Base-by-base conservation (phyloP, 768 basidiomycete genomes). In the Lactifluus pinguis region DNA sequence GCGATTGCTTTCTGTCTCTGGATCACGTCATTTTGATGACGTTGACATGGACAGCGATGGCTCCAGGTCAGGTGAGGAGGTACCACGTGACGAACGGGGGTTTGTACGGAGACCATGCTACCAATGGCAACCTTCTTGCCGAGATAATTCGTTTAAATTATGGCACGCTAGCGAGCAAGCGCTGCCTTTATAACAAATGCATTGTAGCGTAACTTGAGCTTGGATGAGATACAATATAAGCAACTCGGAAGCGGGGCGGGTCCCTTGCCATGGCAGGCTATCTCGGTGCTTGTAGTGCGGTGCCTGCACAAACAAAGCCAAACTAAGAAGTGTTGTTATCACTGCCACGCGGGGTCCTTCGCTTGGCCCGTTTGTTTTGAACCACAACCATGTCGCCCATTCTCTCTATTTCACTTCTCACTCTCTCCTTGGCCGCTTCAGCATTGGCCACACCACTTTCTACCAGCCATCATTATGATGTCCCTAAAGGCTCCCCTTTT, bases 11-110 rank as follows among this genome's bases (percentile, higher is more conserved):
- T 85, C 89, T 0, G 79, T 79, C 1, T 86, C 90, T 0, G 92
- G 92, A 2, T 92, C 92, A 6, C 74, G 92, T n/a, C 83, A 87
- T 70, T 89, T 89, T 67, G 72, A 75, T 25, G 47, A 53, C 21
- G 17, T 50, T 21, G 57, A 51, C 32, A 47, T 2, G 32, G 50
- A 41, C 8, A 21, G 55, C 39, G 55, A 52, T 4, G 39, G 49
- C 11, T 34, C 11, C 9, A 30, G 49, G 17, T 34, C 6, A 34
- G 32, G 32, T 21, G 49, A 42, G 15, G 49, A 42, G n/a, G 44
- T n/a, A 34, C 39, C 60, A 57, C 60, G 44, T 14, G 50, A 8
- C 14, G 30, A 44, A 44, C 49, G 25, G 1, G 56, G n/a, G 11
- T 19, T 30, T 21, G 34, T 58, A 2, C 38, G 25, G 17, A 49